phyloP scores from a whole-genome alignment of 192 early-diverging fungal genomes.

The Linnemannia zychae region DNA sequence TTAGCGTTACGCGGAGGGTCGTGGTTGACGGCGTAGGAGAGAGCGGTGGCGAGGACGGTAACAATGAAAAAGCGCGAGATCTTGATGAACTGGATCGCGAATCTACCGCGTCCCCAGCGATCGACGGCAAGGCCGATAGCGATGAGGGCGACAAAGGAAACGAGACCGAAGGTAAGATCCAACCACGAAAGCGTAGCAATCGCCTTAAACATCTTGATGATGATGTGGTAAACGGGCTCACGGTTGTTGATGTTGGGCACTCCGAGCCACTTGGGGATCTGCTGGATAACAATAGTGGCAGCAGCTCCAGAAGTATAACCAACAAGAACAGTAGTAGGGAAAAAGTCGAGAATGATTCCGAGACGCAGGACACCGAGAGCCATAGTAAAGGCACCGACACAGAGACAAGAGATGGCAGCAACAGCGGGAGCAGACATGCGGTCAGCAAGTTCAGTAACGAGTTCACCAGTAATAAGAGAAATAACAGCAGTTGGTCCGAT shows the following conservation, averaged over 20 bases:
- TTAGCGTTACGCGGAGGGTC: conserved; percentile 47
- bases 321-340: conserved; percentile 84
- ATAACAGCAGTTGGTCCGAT: conserved; percentile 86
- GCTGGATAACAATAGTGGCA: conserved; percentile 83
- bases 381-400: conserved; percentile 75
- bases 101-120: conserved; percentile 44
- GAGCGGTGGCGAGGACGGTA: conserved; percentile 79
- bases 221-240: conserved; percentile 72
- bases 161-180: conserved; percentile 75
- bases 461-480: conserved; percentile 80
- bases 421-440: conserved; percentile 71
- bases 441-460: conserved; percentile 58
- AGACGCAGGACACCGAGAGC: conserved; percentile 84
- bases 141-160: conserved; percentile 58
- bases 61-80: conserved; percentile 82
- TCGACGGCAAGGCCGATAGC: conserved; percentile 50
- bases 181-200: conserved; percentile 57
- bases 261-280: conserved; percentile 85
- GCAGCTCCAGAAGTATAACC: conserved; percentile 92
- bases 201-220: conserved; percentile 77
- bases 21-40: conserved; percentile 76
- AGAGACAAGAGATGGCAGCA: conserved; percentile 71
- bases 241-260: conserved; percentile 82
- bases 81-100: conserved; percentile 73
- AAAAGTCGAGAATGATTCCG: conserved; percentile 90